Conservation (phyloP, 805 yeast species). For the Brettanomyces custersianus region DNA sequence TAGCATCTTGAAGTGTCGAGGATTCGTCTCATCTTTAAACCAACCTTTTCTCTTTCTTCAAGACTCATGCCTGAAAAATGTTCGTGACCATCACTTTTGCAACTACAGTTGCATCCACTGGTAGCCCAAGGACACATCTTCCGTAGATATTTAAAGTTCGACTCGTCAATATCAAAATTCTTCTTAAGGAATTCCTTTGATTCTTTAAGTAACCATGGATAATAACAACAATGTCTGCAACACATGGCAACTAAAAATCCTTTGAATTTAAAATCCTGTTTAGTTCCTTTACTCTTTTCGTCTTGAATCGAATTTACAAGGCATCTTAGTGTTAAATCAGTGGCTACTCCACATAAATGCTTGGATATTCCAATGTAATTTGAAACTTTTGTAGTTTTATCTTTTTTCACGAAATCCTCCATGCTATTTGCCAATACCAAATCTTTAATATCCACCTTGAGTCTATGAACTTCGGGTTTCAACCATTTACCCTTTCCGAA, state of each 20-base stretch:
- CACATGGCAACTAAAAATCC: slow-evolving; percentile 86
- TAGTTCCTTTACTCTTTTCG: slow-evolving; percentile 3
- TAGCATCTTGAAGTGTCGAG: slow-evolving; percentile 63
- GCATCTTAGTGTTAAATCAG: slow-evolving; percentile 73
- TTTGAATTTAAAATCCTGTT: slow-evolving; percentile 15
- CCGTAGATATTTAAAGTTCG: slow-evolving; percentile 32
- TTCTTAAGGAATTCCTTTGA: slow-evolving; percentile 32
- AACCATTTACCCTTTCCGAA: slow-evolving; percentile 2
- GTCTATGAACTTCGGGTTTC: slow-evolving; percentile 28
- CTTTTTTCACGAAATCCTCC: slow-evolving; percentile 11
- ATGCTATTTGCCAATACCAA: slow-evolving; percentile 42
- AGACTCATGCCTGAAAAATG: slow-evolving; percentile 40
- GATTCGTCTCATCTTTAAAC: slow-evolving; percentile 60
- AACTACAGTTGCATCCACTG: slow-evolving; percentile 42
- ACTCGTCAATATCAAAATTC: slow-evolving; percentile 21
- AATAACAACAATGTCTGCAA: slow-evolving; percentile 78
- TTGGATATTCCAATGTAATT: slow-evolving; percentile 61
- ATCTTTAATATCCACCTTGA: slow-evolving; percentile 77
- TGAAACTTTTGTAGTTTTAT: slow-evolving; percentile 4
- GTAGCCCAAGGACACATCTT: slow-evolving; percentile 87
- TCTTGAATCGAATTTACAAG: slow-evolving; percentile 25
- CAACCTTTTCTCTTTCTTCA: slow-evolving; percentile 47
- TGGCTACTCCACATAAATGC: slow-evolving; percentile 91
- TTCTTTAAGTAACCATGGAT: slow-evolving; percentile 41
- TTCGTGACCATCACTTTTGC: slow-evolving; percentile 11